phyloP scores from a whole-genome alignment of 306 rosid genomes.

The Clitoria ternatea region DNA sequence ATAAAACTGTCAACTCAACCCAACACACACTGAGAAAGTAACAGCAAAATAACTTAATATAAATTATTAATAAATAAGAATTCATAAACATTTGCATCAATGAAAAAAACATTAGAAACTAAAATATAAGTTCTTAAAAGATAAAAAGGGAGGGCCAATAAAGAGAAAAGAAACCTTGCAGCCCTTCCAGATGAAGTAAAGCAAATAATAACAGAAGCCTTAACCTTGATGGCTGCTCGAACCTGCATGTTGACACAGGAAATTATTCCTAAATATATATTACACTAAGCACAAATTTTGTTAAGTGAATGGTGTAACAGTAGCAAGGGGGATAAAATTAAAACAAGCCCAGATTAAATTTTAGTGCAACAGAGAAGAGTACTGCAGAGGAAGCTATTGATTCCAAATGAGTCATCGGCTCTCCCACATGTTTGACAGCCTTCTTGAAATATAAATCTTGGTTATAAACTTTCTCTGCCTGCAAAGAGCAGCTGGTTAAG shows the following conservation, averaged over 20 bases:
- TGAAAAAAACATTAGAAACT: background rate
- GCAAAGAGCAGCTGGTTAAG: slow-evolving; percentile 21
- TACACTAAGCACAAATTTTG: background rate
- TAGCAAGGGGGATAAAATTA: background rate
- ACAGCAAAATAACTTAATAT: background rate
- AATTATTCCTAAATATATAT: background rate
- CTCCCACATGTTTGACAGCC: slow-evolving; percentile 83
- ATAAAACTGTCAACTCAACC: background rate
- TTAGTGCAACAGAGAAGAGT: slow-evolving; percentile 2
- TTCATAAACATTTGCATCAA: background rate
- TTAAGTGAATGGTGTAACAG: background rate
- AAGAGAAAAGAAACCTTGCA: slow-evolving; percentile 55
- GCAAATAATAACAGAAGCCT: slow-evolving; percentile 85
- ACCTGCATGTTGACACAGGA: slow-evolving; percentile 47
- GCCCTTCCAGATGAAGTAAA: slow-evolving; percentile 96
- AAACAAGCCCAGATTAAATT: background rate
- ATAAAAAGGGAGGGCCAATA: background rate
- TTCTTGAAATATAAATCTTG: slow-evolving; percentile 88
- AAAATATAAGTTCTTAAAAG: background rate
- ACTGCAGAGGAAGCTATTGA: slow-evolving; percentile 94
- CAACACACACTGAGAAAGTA: background rate
- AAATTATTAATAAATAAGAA: slow-evolving; percentile 3
- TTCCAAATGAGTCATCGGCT: slow-evolving; percentile 92
- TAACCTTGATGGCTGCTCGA: slow-evolving; percentile 93
- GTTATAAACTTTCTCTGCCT: slow-evolving; percentile 93